Percentiles rank a stretch among this genome's conserved stretches.
Conservation (phyloP, 768 basidiomycete species). For the Russula virescens region DNA sequence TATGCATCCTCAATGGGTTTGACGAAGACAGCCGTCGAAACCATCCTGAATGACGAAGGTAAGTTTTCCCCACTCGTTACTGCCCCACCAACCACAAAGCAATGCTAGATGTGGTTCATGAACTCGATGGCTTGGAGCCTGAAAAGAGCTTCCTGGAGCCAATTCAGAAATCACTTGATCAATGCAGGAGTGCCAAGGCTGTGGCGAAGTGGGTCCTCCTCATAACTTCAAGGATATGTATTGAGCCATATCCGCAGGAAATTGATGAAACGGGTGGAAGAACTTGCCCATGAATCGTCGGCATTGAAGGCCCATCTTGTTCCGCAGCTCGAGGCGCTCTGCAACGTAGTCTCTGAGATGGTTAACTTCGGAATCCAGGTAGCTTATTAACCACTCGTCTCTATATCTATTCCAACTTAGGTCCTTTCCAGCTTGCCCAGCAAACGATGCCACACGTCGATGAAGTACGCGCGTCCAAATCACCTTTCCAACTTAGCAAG, state of each 20-base stretch:
- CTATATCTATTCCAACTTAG: neutral
- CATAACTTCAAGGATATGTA: neutral
- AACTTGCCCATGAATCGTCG: constrained; percentile 61
- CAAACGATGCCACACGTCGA: constrained; percentile 80
- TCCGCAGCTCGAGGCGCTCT: constrained; percentile 66
- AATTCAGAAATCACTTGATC: constrained; percentile 74
- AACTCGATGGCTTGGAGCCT: constrained; percentile 70
- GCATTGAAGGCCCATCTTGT: constrained; percentile 69
- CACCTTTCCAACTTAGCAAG: constrained; percentile 66
- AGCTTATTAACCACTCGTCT: constrained; percentile 25
- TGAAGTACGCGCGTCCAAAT: constrained; percentile 73
- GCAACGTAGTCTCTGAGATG: constrained; percentile 68
- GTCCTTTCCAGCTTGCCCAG: constrained; percentile 69
- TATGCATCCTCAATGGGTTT: constrained; percentile 89
- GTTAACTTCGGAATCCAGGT: constrained; percentile 88
- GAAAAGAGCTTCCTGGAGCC: constrained; percentile 76
- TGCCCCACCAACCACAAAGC: neutral
- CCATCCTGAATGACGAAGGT: constrained; percentile 75
- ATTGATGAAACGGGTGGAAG: constrained; percentile 79
- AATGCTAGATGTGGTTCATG: constrained; percentile 57
- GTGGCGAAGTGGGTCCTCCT: constrained; percentile 49
- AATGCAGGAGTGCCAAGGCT: constrained; percentile 73
- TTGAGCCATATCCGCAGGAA: constrained; percentile 49
- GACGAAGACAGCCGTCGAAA: constrained; percentile 78
- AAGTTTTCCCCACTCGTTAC: constrained; percentile 11